phyloP scores from a whole-genome alignment of 2,329 filamentous ascomycete species.

The Calonectria honghensis region DNA sequence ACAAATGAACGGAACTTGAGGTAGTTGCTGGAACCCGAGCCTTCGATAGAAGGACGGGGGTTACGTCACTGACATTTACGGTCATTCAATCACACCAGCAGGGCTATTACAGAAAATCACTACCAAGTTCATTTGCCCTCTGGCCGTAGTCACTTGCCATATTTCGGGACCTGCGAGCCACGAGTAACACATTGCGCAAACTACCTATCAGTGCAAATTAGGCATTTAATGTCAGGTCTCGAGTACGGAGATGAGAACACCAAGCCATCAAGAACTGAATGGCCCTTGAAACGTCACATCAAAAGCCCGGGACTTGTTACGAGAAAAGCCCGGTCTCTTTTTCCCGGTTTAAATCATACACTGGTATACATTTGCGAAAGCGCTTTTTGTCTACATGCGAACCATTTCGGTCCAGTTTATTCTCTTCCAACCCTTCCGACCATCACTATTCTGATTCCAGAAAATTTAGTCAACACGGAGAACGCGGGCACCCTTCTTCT shows the following conservation, averaged over 20 bases:
- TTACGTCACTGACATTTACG: neutral
- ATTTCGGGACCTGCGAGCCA: neutral
- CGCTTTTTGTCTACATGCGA: conserved; percentile 60
- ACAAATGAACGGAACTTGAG: neutral
- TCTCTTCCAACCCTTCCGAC: conserved; percentile 46
- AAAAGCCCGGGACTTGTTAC: neutral
- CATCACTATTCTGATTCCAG: conserved; percentile 36
- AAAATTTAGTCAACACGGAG: conserved; percentile 80
- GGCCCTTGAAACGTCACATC: neutral
- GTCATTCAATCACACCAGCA: neutral
- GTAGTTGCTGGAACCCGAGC: neutral
- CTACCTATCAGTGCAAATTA: neutral
- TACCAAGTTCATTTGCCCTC: neutral
- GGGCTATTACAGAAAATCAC: conserved; percentile 1
- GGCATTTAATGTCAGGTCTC: neutral
- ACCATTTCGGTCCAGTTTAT: conserved; percentile 48
- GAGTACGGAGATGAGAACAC: neutral
- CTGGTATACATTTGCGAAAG: conserved; percentile 62
- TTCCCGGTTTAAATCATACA: conserved; percentile 56
- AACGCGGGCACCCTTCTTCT: conserved; percentile 82
- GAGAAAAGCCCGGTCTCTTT: conserved; percentile 39
- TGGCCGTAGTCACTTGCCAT: neutral
- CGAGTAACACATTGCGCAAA: neutral
- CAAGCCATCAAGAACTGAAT: neutral
- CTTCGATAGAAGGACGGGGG: neutral